Conservation (phyloP, 2,329 filamentous ascomycete species). For the Cytospora piceicola region DNA sequence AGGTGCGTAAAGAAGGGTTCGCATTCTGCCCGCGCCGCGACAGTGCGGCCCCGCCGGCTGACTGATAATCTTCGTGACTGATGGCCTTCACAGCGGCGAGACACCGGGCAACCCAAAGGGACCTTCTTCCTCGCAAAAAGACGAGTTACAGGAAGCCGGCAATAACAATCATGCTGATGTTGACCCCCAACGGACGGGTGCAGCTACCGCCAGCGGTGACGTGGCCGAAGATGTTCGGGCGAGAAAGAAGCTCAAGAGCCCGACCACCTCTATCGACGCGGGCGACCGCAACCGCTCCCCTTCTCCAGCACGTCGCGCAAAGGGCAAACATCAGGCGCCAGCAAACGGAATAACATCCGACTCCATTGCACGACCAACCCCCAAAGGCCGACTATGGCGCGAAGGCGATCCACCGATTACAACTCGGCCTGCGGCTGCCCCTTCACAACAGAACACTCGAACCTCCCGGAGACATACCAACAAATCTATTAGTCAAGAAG, state of each 20-base stretch:
- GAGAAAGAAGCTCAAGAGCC: conserved; percentile 20
- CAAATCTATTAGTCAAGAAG: not conserved
- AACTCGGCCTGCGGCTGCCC: conserved; percentile 1
- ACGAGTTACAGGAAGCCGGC: not conserved
- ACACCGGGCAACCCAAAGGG: not conserved
- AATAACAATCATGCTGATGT: not conserved
- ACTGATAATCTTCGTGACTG: not conserved
- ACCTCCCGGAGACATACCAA: not conserved
- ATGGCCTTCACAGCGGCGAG: conserved; percentile 7
- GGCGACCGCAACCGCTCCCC: conserved; percentile 16
- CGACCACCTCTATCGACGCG: conserved; percentile 1
- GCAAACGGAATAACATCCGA: conserved; percentile 14
- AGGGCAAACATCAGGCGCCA: not conserved
- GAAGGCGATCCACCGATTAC: conserved; percentile 19
- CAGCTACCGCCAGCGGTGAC: not conserved
- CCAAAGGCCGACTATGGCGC: conserved; percentile 18
- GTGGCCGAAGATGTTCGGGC: conserved; percentile 3
- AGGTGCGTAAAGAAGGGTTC: not conserved
- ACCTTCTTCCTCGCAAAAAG: not conserved
- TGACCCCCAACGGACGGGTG: not conserved
- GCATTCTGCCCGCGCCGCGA: not conserved
- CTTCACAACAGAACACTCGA: not conserved
- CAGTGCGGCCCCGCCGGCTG: too few species aligned
- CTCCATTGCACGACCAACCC: conserved; percentile 11
- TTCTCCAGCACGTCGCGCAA: conserved; percentile 9